Evolutionary conservation across 2,329 filamentous ascomycete genomes (phyloP).

Genomic region (Stemphylium lycopersici): DNA sequence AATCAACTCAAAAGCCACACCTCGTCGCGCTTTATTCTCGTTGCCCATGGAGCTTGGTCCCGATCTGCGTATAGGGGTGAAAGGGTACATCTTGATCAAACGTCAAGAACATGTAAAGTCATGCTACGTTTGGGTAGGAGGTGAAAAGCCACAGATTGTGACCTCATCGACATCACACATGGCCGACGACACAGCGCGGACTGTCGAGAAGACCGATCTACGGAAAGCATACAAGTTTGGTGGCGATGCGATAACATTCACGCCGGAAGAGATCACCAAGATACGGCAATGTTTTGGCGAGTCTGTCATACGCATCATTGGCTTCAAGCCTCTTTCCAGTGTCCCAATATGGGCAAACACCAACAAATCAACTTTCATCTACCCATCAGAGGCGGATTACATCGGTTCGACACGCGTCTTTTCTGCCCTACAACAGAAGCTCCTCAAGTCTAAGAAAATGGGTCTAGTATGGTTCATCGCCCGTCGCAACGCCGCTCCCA

Average conservation of each 20-base stretch:
- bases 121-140: conserved; percentile 86
- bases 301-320: conserved; percentile 84
- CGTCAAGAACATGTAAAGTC: conserved; percentile 80
- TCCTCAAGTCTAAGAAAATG: conserved; percentile 79
- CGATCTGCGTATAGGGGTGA: conserved; percentile 83
- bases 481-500: conserved; percentile 78
- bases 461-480: conserved; percentile 90
- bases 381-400: conserved; percentile 87
- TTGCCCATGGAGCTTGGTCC: conserved; percentile 89
- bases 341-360: conserved; percentile 84
- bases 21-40: conserved; percentile 84
- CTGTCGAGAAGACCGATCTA: conserved; percentile 80
- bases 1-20: conserved; percentile 87
- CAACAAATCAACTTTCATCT: conserved; percentile 89
- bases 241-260: conserved; percentile 86
- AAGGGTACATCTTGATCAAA: conserved; percentile 89
- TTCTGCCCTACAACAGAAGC: conserved; percentile 85
- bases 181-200: conserved; percentile 76
- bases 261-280: conserved; percentile 78
- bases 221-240: conserved; percentile 97
- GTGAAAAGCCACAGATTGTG: conserved; percentile 83
- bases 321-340: conserved; percentile 82
- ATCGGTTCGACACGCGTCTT: conserved; percentile 93
- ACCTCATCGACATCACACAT: conserved; percentile 74
- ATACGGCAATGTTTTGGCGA: conserved; percentile 78